phyloP scores from a whole-genome alignment of 805 yeast genomes.

The Barnettozyma californica region DNA sequence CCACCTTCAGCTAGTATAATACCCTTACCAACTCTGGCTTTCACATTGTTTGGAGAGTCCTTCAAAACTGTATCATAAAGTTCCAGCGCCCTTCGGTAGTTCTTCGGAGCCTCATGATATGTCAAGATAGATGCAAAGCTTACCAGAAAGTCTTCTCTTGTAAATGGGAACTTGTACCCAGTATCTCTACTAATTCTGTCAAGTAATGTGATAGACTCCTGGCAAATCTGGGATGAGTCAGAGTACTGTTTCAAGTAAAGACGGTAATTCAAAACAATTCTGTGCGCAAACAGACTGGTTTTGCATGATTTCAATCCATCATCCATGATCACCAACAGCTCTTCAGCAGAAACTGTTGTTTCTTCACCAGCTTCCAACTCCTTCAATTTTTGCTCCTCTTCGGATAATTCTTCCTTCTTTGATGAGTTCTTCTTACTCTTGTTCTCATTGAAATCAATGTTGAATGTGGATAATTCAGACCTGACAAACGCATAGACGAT shows the following conservation, averaged over 20 bases:
- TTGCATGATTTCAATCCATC: conserved; percentile 45
- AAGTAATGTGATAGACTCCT: conserved; percentile 51
- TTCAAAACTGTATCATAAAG: conserved; percentile 60
- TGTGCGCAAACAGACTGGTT: conserved; percentile 51
- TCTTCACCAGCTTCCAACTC: conserved; percentile 24
- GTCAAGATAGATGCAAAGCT: conserved; percentile 73
- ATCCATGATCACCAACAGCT: conserved; percentile 42
- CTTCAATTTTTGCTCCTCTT: conserved; percentile 15
- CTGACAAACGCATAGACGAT: conserved; percentile 56
- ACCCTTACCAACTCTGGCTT: conserved; percentile 79
- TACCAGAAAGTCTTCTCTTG: conserved; percentile 56
- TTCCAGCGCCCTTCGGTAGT: conserved; percentile 67
- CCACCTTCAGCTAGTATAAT: conserved; percentile 66
- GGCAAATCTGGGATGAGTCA: conserved; percentile 54
- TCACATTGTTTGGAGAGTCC: conserved; percentile 40
- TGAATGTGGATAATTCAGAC: conserved; percentile 65
- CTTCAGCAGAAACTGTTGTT: conserved; percentile 38
- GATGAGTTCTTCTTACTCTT: conserved; percentile 12
- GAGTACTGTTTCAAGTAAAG: conserved; percentile 58
- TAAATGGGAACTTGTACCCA: conserved; percentile 43
- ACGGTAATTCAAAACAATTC: conserved; percentile 59
- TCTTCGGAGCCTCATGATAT: conserved; percentile 85
- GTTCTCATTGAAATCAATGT: conserved; percentile 17
- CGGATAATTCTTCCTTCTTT: conserved; percentile 12
- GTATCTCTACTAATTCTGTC: conserved; percentile 42